Evolutionary conservation across 1,139 yeast species (phyloP), one percentile per base, ranked within the genome.

Genomic region (Protomyces inundatus): DNA sequence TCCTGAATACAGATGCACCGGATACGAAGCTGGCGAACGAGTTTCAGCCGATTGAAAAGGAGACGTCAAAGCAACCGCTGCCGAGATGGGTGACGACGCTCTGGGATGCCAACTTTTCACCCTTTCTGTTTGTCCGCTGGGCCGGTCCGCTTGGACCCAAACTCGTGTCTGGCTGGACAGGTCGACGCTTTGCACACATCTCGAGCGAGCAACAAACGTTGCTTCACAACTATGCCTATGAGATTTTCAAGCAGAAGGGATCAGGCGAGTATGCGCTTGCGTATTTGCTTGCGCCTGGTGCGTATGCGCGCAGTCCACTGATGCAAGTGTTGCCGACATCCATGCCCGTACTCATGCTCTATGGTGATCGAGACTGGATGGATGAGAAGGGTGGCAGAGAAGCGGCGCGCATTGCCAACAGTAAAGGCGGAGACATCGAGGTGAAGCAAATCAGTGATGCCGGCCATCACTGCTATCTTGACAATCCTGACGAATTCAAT

Each of bases 311-410:
- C 66, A 81, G 84, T 75, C 96, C 97, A 0, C 78, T 90, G 65
- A 77, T 82, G 67, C 95, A 90, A 71, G 77, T 86, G 45, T 71
- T 74, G 1, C 69, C 73, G 0, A 71, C 82, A 39, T 71, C 76
- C 45, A 79, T 79, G 35, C 82, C 82, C 48, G 78, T 82, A 35
- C 71, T 82, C 0, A 79, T 90, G 75, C 73, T 89, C 46, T 90
- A 90, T 72, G 97, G 97, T 0, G 85, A 87, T 69, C 83, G 79
- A 68, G 97, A 90, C 73, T 90, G 93, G 82, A 90, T 90, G 97
- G 87, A 88, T 71, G 77, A 82, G 1, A 82, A 81, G 58, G 93
- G 95, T 0, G 97, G 96, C 0, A 70, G 75, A 7, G 80, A 81
- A 64, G 83, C 84, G 55, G 79, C 77, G 2, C 70, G 78, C 35